These are phyloP conservation scores for Hygrocybe punicea DNA, from an alignment of 768 basidiomycete species.

Conservation along the genomic window DNA sequence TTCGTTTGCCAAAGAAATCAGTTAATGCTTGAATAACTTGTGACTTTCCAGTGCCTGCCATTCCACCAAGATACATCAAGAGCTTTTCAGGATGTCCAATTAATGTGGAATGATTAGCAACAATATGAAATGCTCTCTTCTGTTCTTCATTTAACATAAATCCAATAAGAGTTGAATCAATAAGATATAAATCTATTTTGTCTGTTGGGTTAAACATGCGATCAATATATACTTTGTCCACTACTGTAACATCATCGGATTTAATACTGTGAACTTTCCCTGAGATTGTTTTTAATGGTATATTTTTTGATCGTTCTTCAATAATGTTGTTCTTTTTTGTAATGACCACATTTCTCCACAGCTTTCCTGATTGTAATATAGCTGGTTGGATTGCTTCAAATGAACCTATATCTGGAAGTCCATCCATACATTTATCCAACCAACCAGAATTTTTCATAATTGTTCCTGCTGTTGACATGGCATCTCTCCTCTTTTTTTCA, in stretches of 20 bases:
- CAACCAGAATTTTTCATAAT: background rate
- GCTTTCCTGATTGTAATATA: background rate
- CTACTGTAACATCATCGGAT: background rate
- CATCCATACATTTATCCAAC: background rate
- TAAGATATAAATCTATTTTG: conserved; percentile 6
- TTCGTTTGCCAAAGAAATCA: conserved; percentile 17
- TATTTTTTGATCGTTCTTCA: background rate
- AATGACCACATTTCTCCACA: background rate
- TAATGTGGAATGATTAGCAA: conserved; percentile 21
- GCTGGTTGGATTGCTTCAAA: background rate
- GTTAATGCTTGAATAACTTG: conserved; percentile 29
- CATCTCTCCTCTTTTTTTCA: background rate
- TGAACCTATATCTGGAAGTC: background rate
- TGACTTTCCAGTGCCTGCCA: conserved; percentile 35
- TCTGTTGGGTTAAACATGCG: background rate
- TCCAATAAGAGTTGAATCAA: background rate
- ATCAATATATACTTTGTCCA: conserved; percentile 9
- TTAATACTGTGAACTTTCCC: no score
- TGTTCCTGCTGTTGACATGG: background rate
- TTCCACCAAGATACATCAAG: conserved; percentile 34
- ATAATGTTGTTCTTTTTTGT: background rate
- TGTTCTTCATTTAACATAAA: conserved; percentile 20
- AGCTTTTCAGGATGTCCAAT: conserved; percentile 17
- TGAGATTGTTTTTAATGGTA: no score
- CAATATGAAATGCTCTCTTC: conserved; percentile 21